Conservation (phyloP, 2,329 filamentous ascomycete species). For the Rugonectria rugulosa region DNA sequence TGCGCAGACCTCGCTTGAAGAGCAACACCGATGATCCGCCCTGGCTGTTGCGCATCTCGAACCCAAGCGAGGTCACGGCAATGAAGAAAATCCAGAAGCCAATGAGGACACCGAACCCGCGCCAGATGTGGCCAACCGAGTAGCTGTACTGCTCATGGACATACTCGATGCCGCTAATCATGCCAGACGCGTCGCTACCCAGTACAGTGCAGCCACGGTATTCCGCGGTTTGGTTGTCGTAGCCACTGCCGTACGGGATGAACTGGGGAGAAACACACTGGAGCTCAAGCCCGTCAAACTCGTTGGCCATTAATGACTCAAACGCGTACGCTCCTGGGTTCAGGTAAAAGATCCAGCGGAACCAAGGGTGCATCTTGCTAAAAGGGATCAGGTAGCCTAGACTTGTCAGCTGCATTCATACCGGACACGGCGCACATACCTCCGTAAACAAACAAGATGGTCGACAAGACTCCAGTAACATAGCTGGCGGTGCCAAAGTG, state of each 20-base stretch:
- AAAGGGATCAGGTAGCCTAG: slow-evolving; percentile 58
- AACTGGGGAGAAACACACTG: slow-evolving; percentile 63
- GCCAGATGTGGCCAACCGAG: slow-evolving; percentile 64
- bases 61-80: slow-evolving; percentile 69
- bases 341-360: slow-evolving; percentile 65
- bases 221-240: slow-evolving; percentile 22
- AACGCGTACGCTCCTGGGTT: slow-evolving; percentile 65
- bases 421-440: slow-evolving; percentile 33
- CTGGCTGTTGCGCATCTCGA: slow-evolving; percentile 55
- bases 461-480: slow-evolving; percentile 37
- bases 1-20: slow-evolving; percentile 14
- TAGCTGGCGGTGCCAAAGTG: slow-evolving; percentile 46
- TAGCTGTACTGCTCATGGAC: slow-evolving; percentile 60
- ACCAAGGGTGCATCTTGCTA: slow-evolving; percentile 53
- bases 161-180: slow-evolving; percentile 61
- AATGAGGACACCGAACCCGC: slow-evolving; percentile 77
- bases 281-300: slow-evolving; percentile 62
- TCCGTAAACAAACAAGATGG: slow-evolving; percentile 40
- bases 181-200: slow-evolving; percentile 52
- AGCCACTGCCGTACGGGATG: slow-evolving; percentile 56
- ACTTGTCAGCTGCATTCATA: background rate
- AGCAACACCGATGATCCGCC: slow-evolving; percentile 24
- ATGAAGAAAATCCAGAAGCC: slow-evolving; percentile 77
- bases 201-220: slow-evolving; percentile 59
- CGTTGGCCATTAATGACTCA: slow-evolving; percentile 69